These are phyloP conservation scores for Emmonsiellopsis sp. DNA, from an alignment of 2,329 filamentous ascomycete species.

Conservation along the genomic window DNA sequence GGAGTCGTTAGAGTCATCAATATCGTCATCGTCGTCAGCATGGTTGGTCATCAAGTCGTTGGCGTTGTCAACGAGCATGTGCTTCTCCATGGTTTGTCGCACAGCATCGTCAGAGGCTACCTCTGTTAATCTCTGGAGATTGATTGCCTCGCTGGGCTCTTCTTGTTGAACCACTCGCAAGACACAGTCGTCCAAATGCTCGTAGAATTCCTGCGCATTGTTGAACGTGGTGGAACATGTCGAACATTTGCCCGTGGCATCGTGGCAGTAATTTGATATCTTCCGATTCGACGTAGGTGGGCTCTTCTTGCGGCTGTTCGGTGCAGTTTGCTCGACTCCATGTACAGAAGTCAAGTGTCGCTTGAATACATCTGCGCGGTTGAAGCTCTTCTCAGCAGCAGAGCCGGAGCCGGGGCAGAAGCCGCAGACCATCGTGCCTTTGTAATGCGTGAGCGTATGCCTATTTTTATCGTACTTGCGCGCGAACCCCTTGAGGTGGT, in stretches of 20 bases:
- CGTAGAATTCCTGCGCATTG: constrained; percentile 92
- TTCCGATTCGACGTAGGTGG: constrained; percentile 47
- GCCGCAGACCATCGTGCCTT: constrained; percentile 92
- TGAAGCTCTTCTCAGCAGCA: constrained; percentile 87
- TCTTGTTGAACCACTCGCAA: constrained; percentile 53
- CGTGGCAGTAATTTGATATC: constrained; percentile 59
- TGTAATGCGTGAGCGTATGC: constrained; percentile 90
- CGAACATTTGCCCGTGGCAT: constrained; percentile 79
- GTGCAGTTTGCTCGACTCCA: constrained; percentile 83
- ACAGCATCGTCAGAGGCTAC: constrained; percentile 52
- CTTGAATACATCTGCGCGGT: constrained; percentile 93
- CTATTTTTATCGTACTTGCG: constrained; percentile 95
- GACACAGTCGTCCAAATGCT: constrained; percentile 73
- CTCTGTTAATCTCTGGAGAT: constrained; percentile 45
- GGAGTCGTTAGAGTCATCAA: constrained; percentile 3
- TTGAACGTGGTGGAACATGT: constrained; percentile 79
- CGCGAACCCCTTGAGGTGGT: constrained; percentile 84
- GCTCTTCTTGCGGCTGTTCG: constrained; percentile 77
- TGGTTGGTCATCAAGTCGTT: constrained; percentile 43
- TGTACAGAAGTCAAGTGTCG: constrained; percentile 84
- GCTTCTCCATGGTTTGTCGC: constrained; percentile 48
- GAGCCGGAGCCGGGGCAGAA: constrained; percentile 88
- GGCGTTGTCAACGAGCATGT: constrained; percentile 42
- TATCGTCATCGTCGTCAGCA: constrained; percentile 37
- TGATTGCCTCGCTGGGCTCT: constrained; percentile 49